Evolutionary conservation across 2,329 filamentous ascomycete species (phyloP).

Genomic region (Rutstroemia sp.): DNA sequence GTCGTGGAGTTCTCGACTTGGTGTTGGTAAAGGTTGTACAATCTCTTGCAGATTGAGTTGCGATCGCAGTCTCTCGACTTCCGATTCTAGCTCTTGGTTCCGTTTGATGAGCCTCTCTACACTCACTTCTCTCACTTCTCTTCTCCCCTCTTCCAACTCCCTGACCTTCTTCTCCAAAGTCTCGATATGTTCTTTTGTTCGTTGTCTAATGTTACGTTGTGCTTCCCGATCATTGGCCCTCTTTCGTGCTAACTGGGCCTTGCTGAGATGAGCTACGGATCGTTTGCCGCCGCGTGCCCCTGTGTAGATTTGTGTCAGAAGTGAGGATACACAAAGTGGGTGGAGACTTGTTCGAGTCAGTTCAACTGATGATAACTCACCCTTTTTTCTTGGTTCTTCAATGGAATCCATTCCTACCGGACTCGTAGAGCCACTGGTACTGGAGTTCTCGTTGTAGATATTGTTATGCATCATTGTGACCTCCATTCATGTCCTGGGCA

Average conservation of each 20-base stretch:
- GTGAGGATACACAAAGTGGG: background rate
- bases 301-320: background rate
- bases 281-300: conserved; percentile 45
- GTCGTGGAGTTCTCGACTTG: background rate
- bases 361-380: background rate
- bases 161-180: conserved; percentile 25
- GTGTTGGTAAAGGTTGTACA: background rate
- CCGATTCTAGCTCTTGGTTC: conserved; percentile 26
- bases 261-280: conserved; percentile 78
- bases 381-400: background rate
- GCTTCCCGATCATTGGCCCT: conserved; percentile 85
- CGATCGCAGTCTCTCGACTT: conserved; percentile 23
- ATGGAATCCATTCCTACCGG: background rate
- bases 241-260: conserved; percentile 80
- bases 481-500: background rate
- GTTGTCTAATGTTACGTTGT: conserved; percentile 76
- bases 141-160: conserved; percentile 22
- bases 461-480: background rate
- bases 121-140: conserved; percentile 4
- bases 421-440: background rate
- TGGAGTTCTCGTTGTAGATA: background rate
- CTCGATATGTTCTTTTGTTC: conserved; percentile 74
- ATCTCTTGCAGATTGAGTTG: conserved; percentile 13
- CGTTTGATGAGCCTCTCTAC: conserved; percentile 38
- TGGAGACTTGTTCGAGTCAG: background rate